These are phyloP conservation scores for Malus sylvestris DNA, from an alignment of 306 rosid genomes.

Conservation along the genomic window DNA sequence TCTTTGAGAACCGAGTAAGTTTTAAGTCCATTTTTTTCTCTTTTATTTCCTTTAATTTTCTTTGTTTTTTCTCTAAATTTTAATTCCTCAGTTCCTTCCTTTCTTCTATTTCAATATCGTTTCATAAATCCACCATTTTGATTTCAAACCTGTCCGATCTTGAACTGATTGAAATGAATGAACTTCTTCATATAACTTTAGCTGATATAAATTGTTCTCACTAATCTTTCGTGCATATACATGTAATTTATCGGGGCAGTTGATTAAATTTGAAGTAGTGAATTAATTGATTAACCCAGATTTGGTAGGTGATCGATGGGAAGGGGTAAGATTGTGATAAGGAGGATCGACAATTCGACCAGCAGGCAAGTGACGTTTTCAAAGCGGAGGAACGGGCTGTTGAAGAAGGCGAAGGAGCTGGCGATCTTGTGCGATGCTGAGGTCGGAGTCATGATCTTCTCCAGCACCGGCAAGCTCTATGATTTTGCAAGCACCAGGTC, in stretches of 20 bases:
- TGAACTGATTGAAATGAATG: not conserved
- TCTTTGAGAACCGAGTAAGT: conserved; percentile 29
- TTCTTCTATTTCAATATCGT: not conserved
- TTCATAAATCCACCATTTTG: not conserved
- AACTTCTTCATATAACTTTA: not conserved
- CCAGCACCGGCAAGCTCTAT: conserved; percentile 86
- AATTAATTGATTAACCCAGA: not conserved
- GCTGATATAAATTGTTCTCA: not conserved
- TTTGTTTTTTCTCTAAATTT: not conserved
- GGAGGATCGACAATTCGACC: conserved; percentile 91
- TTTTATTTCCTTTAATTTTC: not conserved
- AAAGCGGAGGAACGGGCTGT: conserved; percentile 71
- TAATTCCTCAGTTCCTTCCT: not conserved
- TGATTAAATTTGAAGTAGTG: not conserved
- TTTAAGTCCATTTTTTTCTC: not conserved
- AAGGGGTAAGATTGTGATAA: conserved; percentile 91
- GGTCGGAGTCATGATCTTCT: conserved; percentile 83
- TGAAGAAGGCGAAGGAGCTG: conserved; percentile 91
- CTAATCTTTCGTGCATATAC: not conserved
- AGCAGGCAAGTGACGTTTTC: conserved; percentile 91
- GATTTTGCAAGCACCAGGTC: conserved; percentile 79
- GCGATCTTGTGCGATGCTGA: conserved; percentile 91
- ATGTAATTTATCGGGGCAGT: not conserved
- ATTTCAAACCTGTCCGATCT: not conserved
- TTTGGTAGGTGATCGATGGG: conserved; percentile 39